phyloP scores from a whole-genome alignment of 208 protist species.

The Leishmania guyanensis region DNA sequence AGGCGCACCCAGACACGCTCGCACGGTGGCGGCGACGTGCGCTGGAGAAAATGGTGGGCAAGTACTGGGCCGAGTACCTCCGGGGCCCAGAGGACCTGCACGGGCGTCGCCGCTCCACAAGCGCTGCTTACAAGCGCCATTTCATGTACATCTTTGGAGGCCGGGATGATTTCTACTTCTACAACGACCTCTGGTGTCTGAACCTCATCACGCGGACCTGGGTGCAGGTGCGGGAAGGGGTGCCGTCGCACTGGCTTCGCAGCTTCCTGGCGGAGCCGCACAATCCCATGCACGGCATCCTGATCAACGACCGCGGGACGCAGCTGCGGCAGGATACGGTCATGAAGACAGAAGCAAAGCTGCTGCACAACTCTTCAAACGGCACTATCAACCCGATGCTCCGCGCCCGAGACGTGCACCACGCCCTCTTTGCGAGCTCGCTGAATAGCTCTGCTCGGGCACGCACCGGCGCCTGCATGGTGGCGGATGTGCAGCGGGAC shows the following conservation, averaged over 20 bases:
- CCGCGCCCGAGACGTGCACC: constrained; percentile 11
- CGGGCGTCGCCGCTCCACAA: constrained; percentile 56
- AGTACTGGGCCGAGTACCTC: constrained; percentile 41
- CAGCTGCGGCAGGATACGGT: constrained; percentile 28
- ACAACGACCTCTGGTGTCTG: constrained; percentile 78
- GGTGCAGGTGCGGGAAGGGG: constrained; percentile 60
- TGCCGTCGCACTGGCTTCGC: constrained; percentile 36
- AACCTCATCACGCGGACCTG: constrained; percentile 57
- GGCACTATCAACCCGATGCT: constrained; percentile 11
- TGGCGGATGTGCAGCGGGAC: constrained; percentile 30
- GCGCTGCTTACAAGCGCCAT: constrained; percentile 43
- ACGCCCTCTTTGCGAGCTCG: constrained; percentile 28
- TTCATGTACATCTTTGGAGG: constrained; percentile 79
- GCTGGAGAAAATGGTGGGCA: constrained; percentile 27
- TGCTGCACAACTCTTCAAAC: neutral
- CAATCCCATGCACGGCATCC: constrained; percentile 24
- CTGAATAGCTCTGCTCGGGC: constrained; percentile 52
- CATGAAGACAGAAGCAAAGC: constrained; percentile 24
- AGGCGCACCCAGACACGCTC: constrained; percentile 14
- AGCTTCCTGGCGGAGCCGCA: constrained; percentile 43
- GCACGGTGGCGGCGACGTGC: constrained; percentile 17
- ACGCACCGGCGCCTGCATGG: constrained; percentile 64
- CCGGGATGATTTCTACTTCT: constrained; percentile 53
- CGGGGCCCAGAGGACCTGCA: constrained; percentile 18
- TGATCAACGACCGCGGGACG: constrained; percentile 25